Base-by-base conservation (phyloP, 1,284 basidiomycete species). In the Ceratobasidium sp. region DNA sequence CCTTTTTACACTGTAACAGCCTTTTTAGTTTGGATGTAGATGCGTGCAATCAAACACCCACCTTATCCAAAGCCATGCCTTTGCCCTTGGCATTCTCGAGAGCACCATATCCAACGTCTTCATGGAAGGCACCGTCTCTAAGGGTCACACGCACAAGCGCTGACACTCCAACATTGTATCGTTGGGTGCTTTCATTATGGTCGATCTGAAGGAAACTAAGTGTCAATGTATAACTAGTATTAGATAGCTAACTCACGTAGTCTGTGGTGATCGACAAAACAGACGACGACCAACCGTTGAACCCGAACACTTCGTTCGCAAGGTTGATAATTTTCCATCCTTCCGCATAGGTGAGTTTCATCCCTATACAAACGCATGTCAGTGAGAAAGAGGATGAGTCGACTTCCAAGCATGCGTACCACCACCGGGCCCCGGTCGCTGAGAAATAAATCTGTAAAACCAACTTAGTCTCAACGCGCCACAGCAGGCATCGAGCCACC, bases 291-390 rank as follows among this genome's bases (percentile, higher is more conserved):
- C 97, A 99, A 11, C 98, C 98, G 76, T 98, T 96, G 84, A 96
- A 98, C 0, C 97, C 97, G 83, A 99, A 99, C 44, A 99, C 93
- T 78, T 99, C 96, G 80, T 99, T 99, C 0, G 97, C 97, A 28
- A 99, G 86, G 78, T 95, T 95, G 80, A 98, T 95, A 41, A 95
- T 90, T 83, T 95, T 96, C 96, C 96, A 98, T 0, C 97, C 98
- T 80, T 98, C 97, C 2, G 95, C 91, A 79, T 99, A 99, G 8
- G 94, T 96, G 70, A 99, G 83, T 81, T 96, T 98, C 7, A 87
- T 86, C 0, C 91, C 91, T 38, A 61, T 30, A 7, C 23, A 54
- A 21, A 46, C 16, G 23, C 32, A 59, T 41, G 26, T 21, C n/a
- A 59, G 23, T 69, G 21, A 32, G 2, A 38, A 44, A 50, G 18